These are phyloP conservation scores for Phytophthora europaea DNA, from an alignment of 352 stramenopile species.

Conservation along the genomic window DNA sequence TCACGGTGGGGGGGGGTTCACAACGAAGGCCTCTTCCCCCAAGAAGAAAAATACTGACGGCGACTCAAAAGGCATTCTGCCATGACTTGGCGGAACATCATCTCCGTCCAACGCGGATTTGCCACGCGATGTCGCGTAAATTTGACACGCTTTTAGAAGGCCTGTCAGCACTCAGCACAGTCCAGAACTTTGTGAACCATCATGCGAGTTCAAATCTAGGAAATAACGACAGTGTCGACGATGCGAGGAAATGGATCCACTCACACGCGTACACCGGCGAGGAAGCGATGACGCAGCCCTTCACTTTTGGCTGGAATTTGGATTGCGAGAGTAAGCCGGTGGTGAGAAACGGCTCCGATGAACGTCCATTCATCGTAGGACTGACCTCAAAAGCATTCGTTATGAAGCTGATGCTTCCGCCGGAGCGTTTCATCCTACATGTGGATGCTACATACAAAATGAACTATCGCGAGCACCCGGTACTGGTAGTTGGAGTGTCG, in stretches of 20 bases:
- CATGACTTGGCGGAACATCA: neutral
- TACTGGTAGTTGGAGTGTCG: slow-evolving; percentile 2
- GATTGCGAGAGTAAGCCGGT: too few species aligned
- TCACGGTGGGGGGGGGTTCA: neutral
- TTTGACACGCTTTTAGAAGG: neutral
- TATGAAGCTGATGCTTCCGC: neutral
- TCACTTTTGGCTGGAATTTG: neutral
- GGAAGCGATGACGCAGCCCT: neutral
- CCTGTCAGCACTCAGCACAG: neutral
- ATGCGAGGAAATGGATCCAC: neutral
- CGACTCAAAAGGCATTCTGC: neutral
- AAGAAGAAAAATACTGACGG: slow-evolving; percentile 3
- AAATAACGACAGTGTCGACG: neutral
- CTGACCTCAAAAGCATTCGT: neutral
- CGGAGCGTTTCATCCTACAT: slow-evolving; percentile 5
- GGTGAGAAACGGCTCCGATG: neutral
- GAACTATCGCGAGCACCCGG: slow-evolving; percentile 6
- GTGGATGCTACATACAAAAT: slow-evolving; percentile 15
- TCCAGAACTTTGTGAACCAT: neutral
- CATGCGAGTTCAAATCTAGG: neutral
- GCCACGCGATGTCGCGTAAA: neutral
- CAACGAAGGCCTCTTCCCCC: neutral
- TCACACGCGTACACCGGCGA: neutral
- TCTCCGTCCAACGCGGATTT: neutral
- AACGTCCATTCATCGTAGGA: neutral